Evolutionary conservation across 106 monocot genomes (phyloP).

Genomic region (Triglochin maritima): DNA sequence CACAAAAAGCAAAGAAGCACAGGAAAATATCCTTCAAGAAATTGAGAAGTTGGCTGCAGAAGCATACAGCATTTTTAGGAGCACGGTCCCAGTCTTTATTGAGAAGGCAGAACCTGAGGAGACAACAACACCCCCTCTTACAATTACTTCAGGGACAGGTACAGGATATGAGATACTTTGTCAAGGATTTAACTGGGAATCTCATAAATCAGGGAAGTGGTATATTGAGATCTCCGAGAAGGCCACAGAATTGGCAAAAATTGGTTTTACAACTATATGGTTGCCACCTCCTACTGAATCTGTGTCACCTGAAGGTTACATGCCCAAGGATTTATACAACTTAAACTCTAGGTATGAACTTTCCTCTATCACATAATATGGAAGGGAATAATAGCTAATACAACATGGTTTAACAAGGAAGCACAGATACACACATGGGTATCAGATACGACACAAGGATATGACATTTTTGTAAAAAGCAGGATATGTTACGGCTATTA

Average conservation of each 20-base stretch:
- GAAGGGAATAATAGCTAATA: background rate
- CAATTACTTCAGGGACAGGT: conserved; percentile 69
- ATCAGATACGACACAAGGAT: too few species aligned
- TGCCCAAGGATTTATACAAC: conserved; percentile 98
- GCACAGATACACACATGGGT: too few species aligned
- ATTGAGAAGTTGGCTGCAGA: conserved; percentile 95
- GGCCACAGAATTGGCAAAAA: conserved; percentile 43
- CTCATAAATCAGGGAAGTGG: conserved; percentile 89
- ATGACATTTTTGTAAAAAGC: too few species aligned
- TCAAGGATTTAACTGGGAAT: conserved; percentile 99
- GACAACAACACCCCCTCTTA: conserved; percentile 15
- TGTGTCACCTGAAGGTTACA: conserved; percentile 98
- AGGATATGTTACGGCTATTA: too few species aligned
- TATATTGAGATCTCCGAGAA: conserved; percentile 57
- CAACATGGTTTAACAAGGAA: too few species aligned
- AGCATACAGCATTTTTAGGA: conserved; percentile 88
- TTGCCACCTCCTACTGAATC: conserved; percentile 95
- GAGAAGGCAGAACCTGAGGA: conserved; percentile 38
- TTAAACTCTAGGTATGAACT: conserved; percentile 67
- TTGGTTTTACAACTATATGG: conserved; percentile 85
- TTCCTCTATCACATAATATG: background rate
- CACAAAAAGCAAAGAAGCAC: conserved; percentile 60
- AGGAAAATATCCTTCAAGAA: conserved; percentile 78
- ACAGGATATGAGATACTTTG: conserved; percentile 83
- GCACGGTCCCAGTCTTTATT: conserved; percentile 33